A percentile compares a stretch with the other conserved stretches of the same genome.
These are phyloP conservation scores for Abrus pulchellus DNA, from an alignment of 306 rosid genomes.

Conservation along the genomic window DNA sequence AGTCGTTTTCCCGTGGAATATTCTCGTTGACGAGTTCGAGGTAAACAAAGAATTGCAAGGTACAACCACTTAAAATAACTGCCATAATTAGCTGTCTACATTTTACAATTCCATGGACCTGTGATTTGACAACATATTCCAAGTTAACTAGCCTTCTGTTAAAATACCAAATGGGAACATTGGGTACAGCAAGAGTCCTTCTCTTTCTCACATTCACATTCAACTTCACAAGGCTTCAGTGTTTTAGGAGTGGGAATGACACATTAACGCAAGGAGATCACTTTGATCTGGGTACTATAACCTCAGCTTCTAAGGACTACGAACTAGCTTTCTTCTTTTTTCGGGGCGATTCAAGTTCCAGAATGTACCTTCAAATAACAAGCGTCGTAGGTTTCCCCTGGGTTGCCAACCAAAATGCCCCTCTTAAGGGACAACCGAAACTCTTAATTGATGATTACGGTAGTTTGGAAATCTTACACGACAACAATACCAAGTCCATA, in stretches of 20 bases:
- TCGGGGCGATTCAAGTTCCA: background rate
- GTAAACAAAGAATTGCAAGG: too few species aligned
- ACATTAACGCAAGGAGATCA: background rate
- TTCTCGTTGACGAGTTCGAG: too few species aligned
- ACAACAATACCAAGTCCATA: background rate
- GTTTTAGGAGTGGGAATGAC: background rate
- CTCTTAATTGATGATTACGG: slow-evolving; percentile 46
- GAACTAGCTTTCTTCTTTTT: background rate
- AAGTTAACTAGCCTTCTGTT: background rate
- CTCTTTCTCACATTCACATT: background rate
- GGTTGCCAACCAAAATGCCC: background rate
- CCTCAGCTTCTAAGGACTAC: too few species aligned
- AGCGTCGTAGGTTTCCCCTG: background rate
- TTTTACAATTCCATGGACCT: too few species aligned
- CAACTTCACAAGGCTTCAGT: background rate
- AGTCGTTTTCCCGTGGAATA: too few species aligned
- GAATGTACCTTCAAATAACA: background rate
- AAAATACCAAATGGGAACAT: background rate
- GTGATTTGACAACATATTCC: background rate
- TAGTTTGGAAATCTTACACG: slow-evolving; percentile 11
- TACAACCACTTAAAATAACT: too few species aligned
- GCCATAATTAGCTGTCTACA: too few species aligned
- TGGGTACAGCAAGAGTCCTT: background rate
- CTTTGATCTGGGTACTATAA: too few species aligned
- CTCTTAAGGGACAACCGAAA: background rate